Conservation (phyloP, 2,329 filamentous ascomycete species). For the Claviceps sp. region DNA sequence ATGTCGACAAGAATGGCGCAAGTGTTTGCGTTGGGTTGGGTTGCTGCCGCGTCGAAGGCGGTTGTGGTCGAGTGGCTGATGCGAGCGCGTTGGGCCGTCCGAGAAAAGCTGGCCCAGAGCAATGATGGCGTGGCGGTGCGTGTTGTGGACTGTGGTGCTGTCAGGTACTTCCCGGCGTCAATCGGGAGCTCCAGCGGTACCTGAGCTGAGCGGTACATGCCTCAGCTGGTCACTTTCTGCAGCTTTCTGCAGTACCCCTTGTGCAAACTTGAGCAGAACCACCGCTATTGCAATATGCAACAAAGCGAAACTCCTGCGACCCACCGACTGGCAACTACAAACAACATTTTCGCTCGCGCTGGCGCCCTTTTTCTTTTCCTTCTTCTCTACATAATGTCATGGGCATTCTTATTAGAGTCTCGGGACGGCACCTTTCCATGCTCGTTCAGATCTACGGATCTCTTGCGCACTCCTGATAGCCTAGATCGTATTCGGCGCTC, state of each 20-base stretch:
- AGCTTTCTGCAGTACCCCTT: background rate
- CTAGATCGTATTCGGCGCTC: constrained; percentile 68
- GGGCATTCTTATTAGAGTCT: constrained; percentile 99
- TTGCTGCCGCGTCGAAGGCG: background rate
- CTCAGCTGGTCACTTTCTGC: background rate
- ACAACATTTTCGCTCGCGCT: constrained; percentile 12
- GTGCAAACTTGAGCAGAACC: background rate
- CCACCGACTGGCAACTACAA: background rate
- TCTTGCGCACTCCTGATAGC: constrained; percentile 97
- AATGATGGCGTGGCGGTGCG: background rate
- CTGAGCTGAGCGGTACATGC: background rate
- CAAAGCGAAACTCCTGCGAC: constrained; percentile 8
- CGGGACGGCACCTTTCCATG: constrained; percentile 79
- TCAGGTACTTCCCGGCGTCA: background rate
- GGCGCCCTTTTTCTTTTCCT: constrained; percentile 14
- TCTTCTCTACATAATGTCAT: constrained; percentile 56
- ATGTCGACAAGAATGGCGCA: background rate
- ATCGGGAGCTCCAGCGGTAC: background rate
- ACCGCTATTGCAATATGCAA: constrained; percentile 14
- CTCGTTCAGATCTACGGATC: constrained; percentile 81
- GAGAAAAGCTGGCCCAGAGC: background rate
- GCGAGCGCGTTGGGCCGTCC: background rate
- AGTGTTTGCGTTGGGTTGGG: background rate
- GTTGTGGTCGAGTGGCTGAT: background rate
- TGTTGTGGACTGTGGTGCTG: background rate